Evolutionary conservation across 768 basidiomycete species (phyloP), one percentile per base, ranked within the genome.

Genomic region (Rhizopogon rudus): DNA sequence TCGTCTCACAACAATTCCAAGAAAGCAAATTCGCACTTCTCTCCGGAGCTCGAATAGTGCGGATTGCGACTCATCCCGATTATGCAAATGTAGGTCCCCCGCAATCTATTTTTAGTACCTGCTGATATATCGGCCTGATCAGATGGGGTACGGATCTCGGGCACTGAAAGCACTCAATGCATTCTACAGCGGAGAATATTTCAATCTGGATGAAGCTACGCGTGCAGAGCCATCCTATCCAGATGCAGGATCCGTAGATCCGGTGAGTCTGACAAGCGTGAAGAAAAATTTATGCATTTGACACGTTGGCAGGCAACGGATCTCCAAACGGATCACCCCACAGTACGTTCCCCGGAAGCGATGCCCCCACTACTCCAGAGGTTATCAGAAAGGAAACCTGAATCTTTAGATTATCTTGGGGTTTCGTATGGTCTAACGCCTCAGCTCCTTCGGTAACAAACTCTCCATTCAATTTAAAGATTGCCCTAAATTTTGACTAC

Each of bases 81-180:
- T 96, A 96, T 66, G 84, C 90, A 40, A 88, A 84, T 63, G 93
- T 94, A 60, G 66, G 87, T 77, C 16, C 16, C 17, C 28, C 16
- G n/a, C 25, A 41, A 14, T n/a, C 5, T 13, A 16, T 28, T 9
- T 25, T 40, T 45, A 29, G 55, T 37, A 2, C 9, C 7, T 5
- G 8, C 53, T 65, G 29, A 65, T n/a, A 12, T 5, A 49, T 25
- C 29, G 20, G 8, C 16, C 50, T 37, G 22, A 14, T 14, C 63
- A 96, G 92, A 98, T 98, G 95, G 96, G 97, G 10, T 98, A 98
- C 65, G 97, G 97, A 5, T 84, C 89, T 17, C 81, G 93, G 40
- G 92, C 97, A 2, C 71, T 99, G 49, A 81, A 95, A 59, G 84
- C 86, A 0, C 77, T 99, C 49, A 92, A 93, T 64, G 78, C 87